Percentiles rank a stretch among this genome's conserved stretches.
These are phyloP conservation scores for Candida sphagnicola DNA, from an alignment of 805 yeast species.

Conservation along the genomic window DNA sequence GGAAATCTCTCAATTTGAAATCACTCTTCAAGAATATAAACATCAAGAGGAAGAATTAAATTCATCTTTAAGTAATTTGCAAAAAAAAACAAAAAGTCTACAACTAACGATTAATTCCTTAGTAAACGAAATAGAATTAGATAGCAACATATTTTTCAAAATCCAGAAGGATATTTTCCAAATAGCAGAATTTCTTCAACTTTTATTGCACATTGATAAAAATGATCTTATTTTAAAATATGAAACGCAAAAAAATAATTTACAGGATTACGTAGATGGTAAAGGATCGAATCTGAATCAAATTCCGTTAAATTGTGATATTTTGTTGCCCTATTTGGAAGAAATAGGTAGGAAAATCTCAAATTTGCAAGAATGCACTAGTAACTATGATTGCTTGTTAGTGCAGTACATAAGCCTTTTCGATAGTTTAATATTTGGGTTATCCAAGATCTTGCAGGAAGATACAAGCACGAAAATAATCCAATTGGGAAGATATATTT, in stretches of 20 bases:
- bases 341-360: background rate
- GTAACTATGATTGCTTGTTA: background rate
- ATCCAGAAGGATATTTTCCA: slow-evolving; percentile 1
- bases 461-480: background rate
- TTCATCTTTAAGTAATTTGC: background rate
- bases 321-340: background rate
- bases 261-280: background rate
- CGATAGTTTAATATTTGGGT: slow-evolving; percentile 37
- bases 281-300: background rate
- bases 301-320: background rate
- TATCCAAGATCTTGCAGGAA: slow-evolving; percentile 28
- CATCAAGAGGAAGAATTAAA: background rate
- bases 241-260: background rate
- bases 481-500: background rate
- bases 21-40: background rate
- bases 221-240: background rate
- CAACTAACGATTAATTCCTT: background rate
- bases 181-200: background rate
- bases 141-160: background rate
- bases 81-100: background rate
- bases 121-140: background rate
- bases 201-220: background rate
- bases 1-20: background rate
- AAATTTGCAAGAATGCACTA: background rate
- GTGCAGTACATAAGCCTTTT: slow-evolving; percentile 10